phyloP scores from a whole-genome alignment of 2,329 filamentous ascomycete genomes.

The Penicillium sp. region DNA sequence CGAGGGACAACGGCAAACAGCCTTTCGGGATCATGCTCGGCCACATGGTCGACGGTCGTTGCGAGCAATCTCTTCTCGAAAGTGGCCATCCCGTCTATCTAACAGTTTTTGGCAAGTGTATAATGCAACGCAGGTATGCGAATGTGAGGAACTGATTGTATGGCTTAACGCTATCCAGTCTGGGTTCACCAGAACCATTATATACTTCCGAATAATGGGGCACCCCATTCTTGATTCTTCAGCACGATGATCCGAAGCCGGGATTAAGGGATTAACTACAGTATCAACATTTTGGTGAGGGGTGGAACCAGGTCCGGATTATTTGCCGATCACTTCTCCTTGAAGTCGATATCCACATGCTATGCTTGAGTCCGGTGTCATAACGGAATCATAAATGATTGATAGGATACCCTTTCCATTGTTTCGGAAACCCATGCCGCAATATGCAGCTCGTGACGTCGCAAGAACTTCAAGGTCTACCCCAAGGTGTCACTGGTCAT shows the following conservation, averaged over 20 bases:
- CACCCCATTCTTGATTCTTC: neutral
- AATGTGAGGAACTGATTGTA: neutral
- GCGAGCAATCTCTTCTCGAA: conserved; percentile 14
- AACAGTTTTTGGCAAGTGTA: neutral
- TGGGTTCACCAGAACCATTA: neutral
- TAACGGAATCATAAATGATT: conserved; percentile 5
- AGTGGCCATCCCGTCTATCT: neutral
- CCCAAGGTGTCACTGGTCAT: neutral
- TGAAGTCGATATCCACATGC: neutral
- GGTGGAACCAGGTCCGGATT: neutral
- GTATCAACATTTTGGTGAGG: neutral
- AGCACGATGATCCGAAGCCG: neutral
- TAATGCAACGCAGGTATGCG: neutral
- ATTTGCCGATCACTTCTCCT: conserved; percentile 4
- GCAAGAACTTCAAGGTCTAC: neutral
- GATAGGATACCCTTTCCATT: neutral
- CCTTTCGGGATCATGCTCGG: conserved; percentile 8
- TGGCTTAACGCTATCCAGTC: neutral
- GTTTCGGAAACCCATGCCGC: neutral
- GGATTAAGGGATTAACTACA: neutral
- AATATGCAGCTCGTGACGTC: neutral
- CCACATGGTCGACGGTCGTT: conserved; percentile 4
- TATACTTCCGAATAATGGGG: neutral
- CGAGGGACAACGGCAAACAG: conserved; percentile 12
- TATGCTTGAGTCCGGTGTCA: conserved; percentile 5